Conservation (phyloP, 129 eudicot species). For the Flaveria ramosissima region DNA sequence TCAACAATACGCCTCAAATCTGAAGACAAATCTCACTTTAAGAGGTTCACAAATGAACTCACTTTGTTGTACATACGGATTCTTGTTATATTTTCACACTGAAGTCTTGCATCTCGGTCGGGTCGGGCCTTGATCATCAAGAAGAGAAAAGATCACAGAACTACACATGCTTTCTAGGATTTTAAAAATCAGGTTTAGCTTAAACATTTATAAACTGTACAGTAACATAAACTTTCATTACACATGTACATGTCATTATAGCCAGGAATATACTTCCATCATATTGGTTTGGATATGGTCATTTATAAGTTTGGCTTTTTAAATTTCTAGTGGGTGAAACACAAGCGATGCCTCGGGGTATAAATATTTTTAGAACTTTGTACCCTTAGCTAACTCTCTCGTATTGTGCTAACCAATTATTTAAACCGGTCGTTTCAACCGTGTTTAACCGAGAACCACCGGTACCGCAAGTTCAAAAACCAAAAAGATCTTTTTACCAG, state of each 20-base stretch:
- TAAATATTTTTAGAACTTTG: no score
- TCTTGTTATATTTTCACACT: neutral
- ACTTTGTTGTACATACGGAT: conserved; percentile 20
- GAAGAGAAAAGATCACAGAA: neutral
- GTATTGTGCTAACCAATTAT: no score
- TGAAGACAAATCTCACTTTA: neutral
- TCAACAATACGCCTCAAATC: conserved; percentile 34
- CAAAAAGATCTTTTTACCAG: no score
- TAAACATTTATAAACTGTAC: neutral
- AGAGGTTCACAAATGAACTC: neutral
- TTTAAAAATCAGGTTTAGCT: neutral
- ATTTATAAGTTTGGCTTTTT: neutral
- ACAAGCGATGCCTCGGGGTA: no score
- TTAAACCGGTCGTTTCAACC: no score
- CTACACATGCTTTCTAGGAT: neutral
- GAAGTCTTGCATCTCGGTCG: conserved; percentile 2
- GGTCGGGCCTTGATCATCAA: conserved; percentile 1
- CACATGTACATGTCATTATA: neutral
- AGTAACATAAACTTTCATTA: conserved; percentile 3
- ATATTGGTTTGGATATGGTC: neutral
- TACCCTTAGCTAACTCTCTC: no score
- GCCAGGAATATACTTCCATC: neutral
- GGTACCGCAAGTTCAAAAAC: no score
- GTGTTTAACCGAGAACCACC: no score
- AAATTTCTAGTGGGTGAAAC: no score